phyloP scores from a whole-genome alignment of 495 filamentous ascomycete species.

The Penicillium roqueforti region DNA sequence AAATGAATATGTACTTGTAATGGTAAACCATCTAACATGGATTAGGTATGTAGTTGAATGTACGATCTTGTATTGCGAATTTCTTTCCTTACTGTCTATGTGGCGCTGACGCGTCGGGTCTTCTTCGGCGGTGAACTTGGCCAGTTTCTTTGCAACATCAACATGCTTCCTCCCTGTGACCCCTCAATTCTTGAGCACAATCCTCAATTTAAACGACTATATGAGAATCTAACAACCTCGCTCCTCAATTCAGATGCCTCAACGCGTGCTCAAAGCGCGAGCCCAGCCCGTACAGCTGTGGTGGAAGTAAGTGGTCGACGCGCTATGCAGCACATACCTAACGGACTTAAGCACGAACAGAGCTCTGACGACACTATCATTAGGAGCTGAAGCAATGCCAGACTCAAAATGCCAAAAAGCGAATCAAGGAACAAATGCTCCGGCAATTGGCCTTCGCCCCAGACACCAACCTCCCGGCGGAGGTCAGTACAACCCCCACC shows the following conservation, averaged over 20 bases:
- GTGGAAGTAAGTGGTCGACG: slow-evolving; percentile 42
- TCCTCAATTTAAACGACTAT: slow-evolving; percentile 60
- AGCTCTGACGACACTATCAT: slow-evolving; percentile 1
- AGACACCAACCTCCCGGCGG: slow-evolving; percentile 31
- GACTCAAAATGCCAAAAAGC: slow-evolving; percentile 31
- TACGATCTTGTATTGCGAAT: not conserved
- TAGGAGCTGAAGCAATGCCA: slow-evolving; percentile 42
- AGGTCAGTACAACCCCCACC: slow-evolving; percentile 21
- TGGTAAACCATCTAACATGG: not conserved
- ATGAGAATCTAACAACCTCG: slow-evolving; percentile 54
- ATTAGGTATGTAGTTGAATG: not conserved
- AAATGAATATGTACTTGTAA: slow-evolving; percentile 19
- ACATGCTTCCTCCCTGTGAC: slow-evolving; percentile 65
- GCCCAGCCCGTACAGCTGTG: slow-evolving; percentile 51
- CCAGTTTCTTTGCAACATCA: slow-evolving; percentile 17
- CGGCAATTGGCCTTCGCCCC: slow-evolving; percentile 33
- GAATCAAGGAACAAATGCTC: slow-evolving; percentile 35
- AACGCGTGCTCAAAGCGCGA: slow-evolving; percentile 49
- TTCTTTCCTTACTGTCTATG: not conserved
- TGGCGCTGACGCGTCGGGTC: not conserved
- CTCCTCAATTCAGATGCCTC: slow-evolving; percentile 61
- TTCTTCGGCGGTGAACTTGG: slow-evolving; percentile 24
- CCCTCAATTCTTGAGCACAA: slow-evolving; percentile 57
- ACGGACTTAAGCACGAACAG: not conserved
- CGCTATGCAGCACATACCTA: not conserved